phyloP scores from a whole-genome alignment of 345 rosid genomes.

The Gossypium bickii region DNA sequence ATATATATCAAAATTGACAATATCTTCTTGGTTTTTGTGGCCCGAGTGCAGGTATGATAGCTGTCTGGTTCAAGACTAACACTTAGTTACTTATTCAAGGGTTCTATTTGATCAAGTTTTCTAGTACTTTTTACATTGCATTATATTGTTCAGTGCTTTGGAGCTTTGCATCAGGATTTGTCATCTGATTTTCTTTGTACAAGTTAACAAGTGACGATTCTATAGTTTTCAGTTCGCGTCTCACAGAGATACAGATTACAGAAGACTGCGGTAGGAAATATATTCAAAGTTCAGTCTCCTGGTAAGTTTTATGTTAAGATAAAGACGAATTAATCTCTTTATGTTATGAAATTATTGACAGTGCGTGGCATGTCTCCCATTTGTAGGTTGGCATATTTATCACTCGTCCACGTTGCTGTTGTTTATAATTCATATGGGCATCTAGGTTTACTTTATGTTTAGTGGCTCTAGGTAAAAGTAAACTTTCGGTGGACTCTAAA shows the following conservation, averaged over 20 bases:
- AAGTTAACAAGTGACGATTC: slow-evolving; percentile 30
- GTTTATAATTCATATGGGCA: not conserved
- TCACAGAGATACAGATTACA: slow-evolving; percentile 31
- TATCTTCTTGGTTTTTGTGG: slow-evolving; percentile 25
- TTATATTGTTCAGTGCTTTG: slow-evolving; percentile 26
- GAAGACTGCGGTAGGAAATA: slow-evolving; percentile 41
- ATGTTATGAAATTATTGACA: not conserved
- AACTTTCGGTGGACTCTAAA: not conserved
- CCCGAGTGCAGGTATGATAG: slow-evolving; percentile 47
- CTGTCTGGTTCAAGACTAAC: slow-evolving; percentile 26
- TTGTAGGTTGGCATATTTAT: not conserved
- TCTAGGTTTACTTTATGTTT: not conserved
- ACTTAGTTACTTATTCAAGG: slow-evolving; percentile 28
- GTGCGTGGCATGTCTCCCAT: slow-evolving; percentile 4
- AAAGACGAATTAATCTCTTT: slow-evolving; percentile 2
- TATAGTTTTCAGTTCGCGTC: slow-evolving; percentile 40
- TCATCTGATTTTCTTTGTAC: slow-evolving; percentile 27
- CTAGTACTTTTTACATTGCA: slow-evolving; percentile 24
- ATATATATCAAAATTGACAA: slow-evolving; percentile 11
- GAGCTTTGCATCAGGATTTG: slow-evolving; percentile 34
- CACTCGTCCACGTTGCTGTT: not conserved
- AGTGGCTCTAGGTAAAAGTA: not conserved
- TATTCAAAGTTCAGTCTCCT: slow-evolving; percentile 28
- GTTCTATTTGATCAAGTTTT: slow-evolving; percentile 26
- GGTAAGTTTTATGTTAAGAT: slow-evolving; percentile 43